Percentiles rank a stretch among this genome's conserved stretches.
Conservation (phyloP, 129 eudicot genomes). For the Pulicaria dysenterica region DNA sequence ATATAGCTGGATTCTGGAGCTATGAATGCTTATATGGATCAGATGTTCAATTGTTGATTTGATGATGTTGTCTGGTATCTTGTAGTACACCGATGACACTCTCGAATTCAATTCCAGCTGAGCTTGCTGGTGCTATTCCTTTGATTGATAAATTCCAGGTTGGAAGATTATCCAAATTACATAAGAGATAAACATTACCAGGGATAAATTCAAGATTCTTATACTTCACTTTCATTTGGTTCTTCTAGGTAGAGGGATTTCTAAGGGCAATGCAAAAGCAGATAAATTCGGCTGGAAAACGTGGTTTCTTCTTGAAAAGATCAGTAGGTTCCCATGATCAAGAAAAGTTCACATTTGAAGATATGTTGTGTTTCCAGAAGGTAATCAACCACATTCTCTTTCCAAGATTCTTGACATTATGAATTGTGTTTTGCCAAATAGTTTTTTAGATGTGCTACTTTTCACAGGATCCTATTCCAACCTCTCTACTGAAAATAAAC, state of each 20-base stretch:
- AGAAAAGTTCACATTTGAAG: conserved; percentile 91
- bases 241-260: conserved; percentile 84
- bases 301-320: conserved; percentile 89
- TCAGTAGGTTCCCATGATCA: conserved; percentile 78
- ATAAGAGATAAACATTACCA: background rate
- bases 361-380: conserved; percentile 96
- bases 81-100: conserved; percentile 90
- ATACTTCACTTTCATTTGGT: conserved; percentile 9
- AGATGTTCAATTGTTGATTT: conserved; percentile 6
- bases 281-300: conserved; percentile 84
- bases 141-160: conserved; percentile 94
- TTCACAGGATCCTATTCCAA: conserved; percentile 93
- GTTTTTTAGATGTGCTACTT: conserved; percentile 13
- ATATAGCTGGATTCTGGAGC: too few species aligned
- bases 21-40: conserved; percentile 7
- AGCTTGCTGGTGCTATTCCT: conserved; percentile 97
- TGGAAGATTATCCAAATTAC: background rate
- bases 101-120: conserved; percentile 80
- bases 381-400: conserved; percentile 38
- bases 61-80: conserved; percentile 19
- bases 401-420: background rate
- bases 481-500: conserved; percentile 79
- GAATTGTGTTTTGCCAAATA: conserved; percentile 4
- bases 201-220: conserved; percentile 18
- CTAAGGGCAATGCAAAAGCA: conserved; percentile 96